These are phyloP conservation scores for Rhododendron henanense DNA, from an alignment of 148 eudicot genomes.

Conservation along the genomic window DNA sequence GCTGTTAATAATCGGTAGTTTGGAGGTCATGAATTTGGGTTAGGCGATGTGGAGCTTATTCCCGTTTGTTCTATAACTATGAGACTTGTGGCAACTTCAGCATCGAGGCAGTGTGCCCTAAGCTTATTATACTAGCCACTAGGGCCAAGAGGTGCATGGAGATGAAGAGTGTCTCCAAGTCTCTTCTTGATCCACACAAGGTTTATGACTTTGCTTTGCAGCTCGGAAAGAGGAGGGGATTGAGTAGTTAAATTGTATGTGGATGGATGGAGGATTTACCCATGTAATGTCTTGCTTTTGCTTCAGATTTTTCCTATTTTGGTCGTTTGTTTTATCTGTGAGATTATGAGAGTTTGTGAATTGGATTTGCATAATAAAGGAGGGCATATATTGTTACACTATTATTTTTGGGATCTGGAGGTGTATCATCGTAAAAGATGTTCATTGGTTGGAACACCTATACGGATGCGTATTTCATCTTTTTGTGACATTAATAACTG, in stretches of 20 bases:
- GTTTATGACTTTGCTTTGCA: background rate
- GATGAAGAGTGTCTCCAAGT: slow-evolving; percentile 25
- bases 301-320: background rate
- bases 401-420: background rate
- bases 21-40: slow-evolving; percentile 23
- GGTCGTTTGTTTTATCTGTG: background rate
- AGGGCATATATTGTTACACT: background rate
- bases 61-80: slow-evolving; percentile 24
- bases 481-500: background rate
- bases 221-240: background rate
- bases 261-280: background rate
- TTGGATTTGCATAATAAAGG: background rate
- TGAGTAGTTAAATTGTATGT: background rate
- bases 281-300: background rate
- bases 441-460: background rate
- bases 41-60: slow-evolving; percentile 26
- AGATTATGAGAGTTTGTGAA: background rate
- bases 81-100: background rate
- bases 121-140: no score
- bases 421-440: background rate
- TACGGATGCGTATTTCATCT: background rate
- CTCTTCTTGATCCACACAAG: background rate
- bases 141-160: no score
- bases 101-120: no score
- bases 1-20: background rate